Base-by-base conservation (phyloP, 1,284 basidiomycete species). In the Trametes hirsuta region DNA sequence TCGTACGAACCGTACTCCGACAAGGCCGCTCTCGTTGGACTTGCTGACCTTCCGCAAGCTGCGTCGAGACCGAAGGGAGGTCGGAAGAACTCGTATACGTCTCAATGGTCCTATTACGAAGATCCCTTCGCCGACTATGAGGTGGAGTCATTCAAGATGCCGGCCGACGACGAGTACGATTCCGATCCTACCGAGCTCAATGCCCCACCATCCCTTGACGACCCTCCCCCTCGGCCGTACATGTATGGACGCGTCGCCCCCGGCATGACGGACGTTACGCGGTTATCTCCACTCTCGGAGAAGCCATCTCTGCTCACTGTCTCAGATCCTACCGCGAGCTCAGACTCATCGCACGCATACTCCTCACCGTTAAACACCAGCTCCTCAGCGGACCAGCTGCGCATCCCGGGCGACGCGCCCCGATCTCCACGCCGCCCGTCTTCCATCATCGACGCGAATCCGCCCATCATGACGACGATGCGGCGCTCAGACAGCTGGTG, bases 51-150 rank as follows among this genome's bases (percentile, higher is more conserved):
- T 34, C 63, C 58, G 22, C 62, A 62, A 15, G 53, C 62, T 41
- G 59, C 71, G 21, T 58, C 66, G 12, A 66, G 76, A 45, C 76
- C 76, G 4, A 67, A 69, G 40, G 72, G 71, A 5, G 72, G 74
- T 18, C 71, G 79, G 51, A 76, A 82, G 57, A 61, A 67, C 30
- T 82, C 80, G 53, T 75, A 80, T 62, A 73, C 62, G 58, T 68
- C 63, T 45, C 54, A 51, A 36, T 69, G 53, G 75, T 80, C 71
- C 10, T 67, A 71, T 49, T 84, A 86, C 66, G 67, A 70, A 21
- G 84, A 88, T 66, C 86, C 86, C 2, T 88, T 87, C 64, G 72
- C 77, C 4, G 85, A 88, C 67, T 76, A 77, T 18, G 75, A 79
- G 9, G 64, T 71, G 30, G 79, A 81, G 55, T 70, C 63, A 3